These are phyloP conservation scores for Neurospora sp. DNA, from an alignment of 495 filamentous ascomycete species.

Conservation along the genomic window DNA sequence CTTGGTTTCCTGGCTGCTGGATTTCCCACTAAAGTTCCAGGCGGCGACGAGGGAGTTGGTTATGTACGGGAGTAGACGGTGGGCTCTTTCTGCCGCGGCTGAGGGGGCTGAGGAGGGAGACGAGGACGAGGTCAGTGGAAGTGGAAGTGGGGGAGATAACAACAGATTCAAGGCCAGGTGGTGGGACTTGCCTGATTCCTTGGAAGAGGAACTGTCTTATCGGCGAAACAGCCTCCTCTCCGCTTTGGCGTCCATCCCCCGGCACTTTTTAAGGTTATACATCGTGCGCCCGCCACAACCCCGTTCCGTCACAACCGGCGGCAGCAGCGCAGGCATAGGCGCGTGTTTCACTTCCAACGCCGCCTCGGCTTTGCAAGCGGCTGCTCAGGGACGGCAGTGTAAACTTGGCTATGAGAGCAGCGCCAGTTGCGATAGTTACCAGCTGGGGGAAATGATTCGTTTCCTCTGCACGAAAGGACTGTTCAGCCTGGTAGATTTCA, in stretches of 20 bases:
- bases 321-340: background rate
- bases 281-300: conserved; percentile 32
- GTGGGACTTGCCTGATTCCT: conserved; percentile 60
- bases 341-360: background rate
- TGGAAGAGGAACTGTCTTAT: conserved; percentile 65
- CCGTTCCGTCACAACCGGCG: background rate
- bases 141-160: too few relatives aligned
- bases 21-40: conserved; percentile 42
- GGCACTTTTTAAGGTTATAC: conserved; percentile 62
- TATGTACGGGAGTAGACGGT: conserved; percentile 52
- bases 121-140: too few relatives aligned
- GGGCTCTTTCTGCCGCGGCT: conserved; percentile 33
- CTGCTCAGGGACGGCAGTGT: conserved; percentile 44
- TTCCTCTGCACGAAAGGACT: conserved; percentile 55
- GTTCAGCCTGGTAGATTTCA: conserved; percentile 38
- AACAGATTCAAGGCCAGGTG: conserved; percentile 12
- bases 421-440: conserved; percentile 71
- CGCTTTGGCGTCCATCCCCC: conserved; percentile 66
- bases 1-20: conserved; percentile 48
- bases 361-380: background rate
- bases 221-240: conserved; percentile 62
- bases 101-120: background rate
- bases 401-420: conserved; percentile 67
- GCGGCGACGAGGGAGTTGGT: conserved; percentile 51
- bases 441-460: conserved; percentile 75